These are phyloP conservation scores for Tuber borchii DNA, from an alignment of 495 filamentous ascomycete species.

Conservation along the genomic window DNA sequence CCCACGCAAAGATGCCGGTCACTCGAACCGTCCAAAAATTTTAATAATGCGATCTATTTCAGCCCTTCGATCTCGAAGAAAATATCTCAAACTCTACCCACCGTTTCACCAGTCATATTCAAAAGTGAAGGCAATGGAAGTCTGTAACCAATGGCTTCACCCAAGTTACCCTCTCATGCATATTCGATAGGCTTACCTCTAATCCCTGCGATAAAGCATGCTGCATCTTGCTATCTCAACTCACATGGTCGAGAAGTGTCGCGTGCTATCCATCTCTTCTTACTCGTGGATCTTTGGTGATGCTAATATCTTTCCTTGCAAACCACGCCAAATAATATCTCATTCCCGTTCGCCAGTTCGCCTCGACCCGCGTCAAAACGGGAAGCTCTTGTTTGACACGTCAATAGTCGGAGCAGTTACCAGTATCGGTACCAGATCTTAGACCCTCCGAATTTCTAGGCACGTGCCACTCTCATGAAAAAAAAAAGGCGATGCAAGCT, in stretches of 20 bases:
- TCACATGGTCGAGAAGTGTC: background rate
- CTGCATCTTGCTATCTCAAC: background rate
- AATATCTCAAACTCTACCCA: background rate
- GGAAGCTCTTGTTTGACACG: constrained; percentile 1
- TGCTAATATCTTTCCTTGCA: background rate
- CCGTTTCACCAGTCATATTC: background rate
- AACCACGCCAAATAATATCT: background rate
- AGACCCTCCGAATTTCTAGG: background rate
- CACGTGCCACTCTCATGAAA: background rate
- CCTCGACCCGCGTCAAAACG: background rate
- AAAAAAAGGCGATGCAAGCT: background rate
- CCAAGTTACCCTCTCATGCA: background rate
- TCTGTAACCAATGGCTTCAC: background rate
- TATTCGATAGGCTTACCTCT: background rate
- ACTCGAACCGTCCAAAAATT: background rate
- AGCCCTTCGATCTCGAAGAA: background rate
- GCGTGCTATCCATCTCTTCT: constrained; percentile 1
- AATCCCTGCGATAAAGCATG: background rate
- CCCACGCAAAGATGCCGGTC: background rate
- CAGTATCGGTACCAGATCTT: background rate
- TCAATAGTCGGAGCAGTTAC: background rate
- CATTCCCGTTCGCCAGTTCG: background rate
- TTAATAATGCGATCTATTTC: background rate
- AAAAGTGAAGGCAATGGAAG: background rate
- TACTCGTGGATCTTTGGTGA: background rate